Percentiles rank a stretch among this genome's conserved stretches.
Evolutionary conservation across 768 basidiomycete species (phyloP).

Genomic region (Pholiota molesta): DNA sequence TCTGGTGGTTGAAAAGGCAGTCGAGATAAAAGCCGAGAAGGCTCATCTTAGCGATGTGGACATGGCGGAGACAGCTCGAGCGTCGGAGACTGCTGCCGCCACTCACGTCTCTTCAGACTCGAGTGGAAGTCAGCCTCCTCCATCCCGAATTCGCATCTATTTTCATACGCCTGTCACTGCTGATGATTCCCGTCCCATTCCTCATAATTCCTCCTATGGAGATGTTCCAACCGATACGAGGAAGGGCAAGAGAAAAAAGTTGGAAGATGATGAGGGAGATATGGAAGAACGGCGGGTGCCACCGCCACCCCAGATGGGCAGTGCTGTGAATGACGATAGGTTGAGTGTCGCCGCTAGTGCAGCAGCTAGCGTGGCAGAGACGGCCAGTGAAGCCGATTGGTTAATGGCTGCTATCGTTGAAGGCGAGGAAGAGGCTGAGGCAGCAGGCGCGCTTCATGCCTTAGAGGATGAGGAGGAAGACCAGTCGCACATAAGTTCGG

Average conservation of each 20-base stretch:
- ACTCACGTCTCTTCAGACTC: slow-evolving; percentile 28
- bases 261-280: slow-evolving; percentile 88
- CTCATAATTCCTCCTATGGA: slow-evolving; percentile 56
- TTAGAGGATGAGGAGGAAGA: slow-evolving; percentile 51
- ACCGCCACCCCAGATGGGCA: slow-evolving; percentile 58
- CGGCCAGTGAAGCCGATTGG: slow-evolving; percentile 83
- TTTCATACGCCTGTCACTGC: slow-evolving; percentile 88
- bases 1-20: slow-evolving; percentile 25
- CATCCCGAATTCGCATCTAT: slow-evolving; percentile 87
- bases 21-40: slow-evolving; percentile 30
- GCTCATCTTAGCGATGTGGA: slow-evolving; percentile 30
- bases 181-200: slow-evolving; percentile 79
- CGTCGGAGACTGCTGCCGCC: slow-evolving; percentile 32
- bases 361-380: slow-evolving; percentile 70
- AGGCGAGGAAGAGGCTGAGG: slow-evolving; percentile 61
- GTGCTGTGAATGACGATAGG: slow-evolving; percentile 54
- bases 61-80: slow-evolving; percentile 30
- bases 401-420: slow-evolving; percentile 87
- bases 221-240: slow-evolving; percentile 58
- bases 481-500: slow-evolving; percentile 45
- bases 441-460: slow-evolving; percentile 42
- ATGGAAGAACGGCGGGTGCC: slow-evolving; percentile 70
- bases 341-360: slow-evolving; percentile 60
- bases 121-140: slow-evolving; percentile 50
- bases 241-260: slow-evolving; percentile 87